Conservation (phyloP, 1,284 basidiomycete species). For the Schizopora paradoxa region DNA sequence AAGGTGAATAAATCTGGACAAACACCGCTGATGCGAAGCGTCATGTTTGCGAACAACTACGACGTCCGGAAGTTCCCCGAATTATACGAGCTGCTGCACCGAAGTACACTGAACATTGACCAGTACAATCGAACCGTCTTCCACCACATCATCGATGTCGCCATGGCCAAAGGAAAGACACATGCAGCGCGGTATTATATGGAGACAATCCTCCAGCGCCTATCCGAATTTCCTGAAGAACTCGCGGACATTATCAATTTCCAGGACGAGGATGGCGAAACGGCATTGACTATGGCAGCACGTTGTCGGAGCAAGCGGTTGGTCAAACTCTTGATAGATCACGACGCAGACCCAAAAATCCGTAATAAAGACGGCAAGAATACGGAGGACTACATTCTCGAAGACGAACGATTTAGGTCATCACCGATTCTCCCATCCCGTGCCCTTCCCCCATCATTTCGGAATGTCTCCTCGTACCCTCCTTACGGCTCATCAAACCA, state of each 20-base stretch:
- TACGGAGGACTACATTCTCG: constrained; percentile 98
- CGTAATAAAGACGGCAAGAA: constrained; percentile 94
- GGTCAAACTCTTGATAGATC: constrained; percentile 93
- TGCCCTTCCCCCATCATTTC: constrained; percentile 57
- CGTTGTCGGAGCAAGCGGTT: constrained; percentile 95
- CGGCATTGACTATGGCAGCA: constrained; percentile 94
- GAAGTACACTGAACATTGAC: constrained; percentile 98
- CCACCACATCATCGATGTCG: constrained; percentile 98
- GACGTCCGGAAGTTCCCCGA: constrained; percentile 99
- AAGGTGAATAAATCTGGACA: constrained; percentile 96
- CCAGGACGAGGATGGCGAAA: constrained; percentile 98
- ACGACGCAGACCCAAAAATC: constrained; percentile 96
- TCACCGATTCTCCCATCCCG: constrained; percentile 78
- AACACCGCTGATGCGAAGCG: constrained; percentile 96
- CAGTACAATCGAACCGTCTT: constrained; percentile 97
- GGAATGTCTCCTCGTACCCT: constrained; percentile 53
- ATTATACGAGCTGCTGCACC: constrained; percentile 93
- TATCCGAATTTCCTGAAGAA: constrained; percentile 95
- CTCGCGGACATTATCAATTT: constrained; percentile 99
- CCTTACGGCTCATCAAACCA: constrained; percentile 32
- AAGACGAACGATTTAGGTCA: constrained; percentile 95
- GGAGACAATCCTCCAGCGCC: constrained; percentile 88
- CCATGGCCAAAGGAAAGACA: constrained; percentile 95
- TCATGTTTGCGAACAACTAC: constrained; percentile 99
- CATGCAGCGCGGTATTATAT: constrained; percentile 99